Percentiles rank a stretch among this genome's conserved stretches.
Conservation (phyloP, 2,329 filamentous ascomycete genomes). For the Pyricularia grisea region DNA sequence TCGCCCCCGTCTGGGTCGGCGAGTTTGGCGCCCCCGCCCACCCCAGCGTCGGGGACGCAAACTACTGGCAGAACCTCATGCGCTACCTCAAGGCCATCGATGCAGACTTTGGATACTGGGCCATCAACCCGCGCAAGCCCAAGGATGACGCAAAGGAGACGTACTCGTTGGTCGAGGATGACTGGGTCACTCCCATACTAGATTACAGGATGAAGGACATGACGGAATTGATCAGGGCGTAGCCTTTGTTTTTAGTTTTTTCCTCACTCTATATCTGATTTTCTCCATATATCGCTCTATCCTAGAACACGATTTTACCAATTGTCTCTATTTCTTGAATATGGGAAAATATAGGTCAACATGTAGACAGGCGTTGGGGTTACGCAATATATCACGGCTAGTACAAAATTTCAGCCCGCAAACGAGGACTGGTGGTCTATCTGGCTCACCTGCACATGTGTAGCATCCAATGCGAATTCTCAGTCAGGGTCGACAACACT, state of each 20-base stretch:
- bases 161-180: slow-evolving; percentile 52
- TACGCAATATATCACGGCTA: background rate
- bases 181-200: slow-evolving; percentile 53
- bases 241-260: background rate
- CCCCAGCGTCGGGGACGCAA: slow-evolving; percentile 45
- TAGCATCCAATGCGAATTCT: background rate
- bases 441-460: background rate
- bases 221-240: slow-evolving; percentile 37
- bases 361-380: background rate
- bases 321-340: background rate
- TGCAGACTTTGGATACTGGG: slow-evolving; percentile 63
- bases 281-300: background rate
- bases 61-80: slow-evolving; percentile 58
- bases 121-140: slow-evolving; percentile 57
- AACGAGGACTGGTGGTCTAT: background rate
- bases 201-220: slow-evolving; percentile 57
- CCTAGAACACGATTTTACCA: background rate
- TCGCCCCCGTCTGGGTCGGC: slow-evolving; percentile 58
- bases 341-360: background rate
- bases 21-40: slow-evolving; percentile 52
- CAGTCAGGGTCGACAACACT: background rate
- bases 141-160: slow-evolving; percentile 45
- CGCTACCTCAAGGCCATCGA: slow-evolving; percentile 47
- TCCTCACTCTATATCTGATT: background rate
- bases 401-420: background rate